Evolutionary conservation across 352 stramenopile species (phyloP).

Genomic region (Aphanomyces invadans): DNA sequence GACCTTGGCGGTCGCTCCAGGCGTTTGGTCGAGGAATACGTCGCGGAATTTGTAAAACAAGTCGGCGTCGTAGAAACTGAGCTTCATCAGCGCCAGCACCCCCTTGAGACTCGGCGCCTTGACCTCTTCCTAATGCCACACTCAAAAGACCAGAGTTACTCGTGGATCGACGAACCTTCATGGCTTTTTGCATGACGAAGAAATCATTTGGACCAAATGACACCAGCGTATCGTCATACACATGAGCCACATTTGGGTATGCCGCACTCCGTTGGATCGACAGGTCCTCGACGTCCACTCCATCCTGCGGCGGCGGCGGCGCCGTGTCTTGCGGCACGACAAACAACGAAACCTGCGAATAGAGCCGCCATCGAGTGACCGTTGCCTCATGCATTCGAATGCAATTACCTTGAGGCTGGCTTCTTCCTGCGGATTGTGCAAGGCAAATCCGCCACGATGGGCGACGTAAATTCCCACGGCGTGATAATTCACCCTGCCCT

Average conservation of each 20-base stretch:
- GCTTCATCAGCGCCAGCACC: constrained; percentile 86
- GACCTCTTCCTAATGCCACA: constrained; percentile 56
- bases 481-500: constrained; percentile 86
- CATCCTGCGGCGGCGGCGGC: constrained; percentile 14
- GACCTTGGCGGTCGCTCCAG: constrained; percentile 48
- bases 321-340: constrained; percentile 41
- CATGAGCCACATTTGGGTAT: constrained; percentile 60
- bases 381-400: background rate
- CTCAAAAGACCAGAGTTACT: background rate
- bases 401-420: constrained; percentile 74
- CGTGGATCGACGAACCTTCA: constrained; percentile 36
- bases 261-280: constrained; percentile 45
- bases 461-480: constrained; percentile 88
- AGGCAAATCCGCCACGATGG: constrained; percentile 83
- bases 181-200: constrained; percentile 88
- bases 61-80: constrained; percentile 89
- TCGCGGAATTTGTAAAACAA: constrained; percentile 95
- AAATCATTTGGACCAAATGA: constrained; percentile 92
- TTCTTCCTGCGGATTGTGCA: constrained; percentile 90
- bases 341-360: constrained; percentile 70
- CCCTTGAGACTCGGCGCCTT: constrained; percentile 75
- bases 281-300: constrained; percentile 43
- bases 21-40: constrained; percentile 82
- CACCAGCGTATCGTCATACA: constrained; percentile 84
- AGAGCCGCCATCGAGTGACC: too few species aligned